Percentiles rank a stretch among this genome's conserved stretches.
Evolutionary conservation across 2,329 filamentous ascomycete genomes (phyloP).

Genomic region (Dactylonectria estremocensis): DNA sequence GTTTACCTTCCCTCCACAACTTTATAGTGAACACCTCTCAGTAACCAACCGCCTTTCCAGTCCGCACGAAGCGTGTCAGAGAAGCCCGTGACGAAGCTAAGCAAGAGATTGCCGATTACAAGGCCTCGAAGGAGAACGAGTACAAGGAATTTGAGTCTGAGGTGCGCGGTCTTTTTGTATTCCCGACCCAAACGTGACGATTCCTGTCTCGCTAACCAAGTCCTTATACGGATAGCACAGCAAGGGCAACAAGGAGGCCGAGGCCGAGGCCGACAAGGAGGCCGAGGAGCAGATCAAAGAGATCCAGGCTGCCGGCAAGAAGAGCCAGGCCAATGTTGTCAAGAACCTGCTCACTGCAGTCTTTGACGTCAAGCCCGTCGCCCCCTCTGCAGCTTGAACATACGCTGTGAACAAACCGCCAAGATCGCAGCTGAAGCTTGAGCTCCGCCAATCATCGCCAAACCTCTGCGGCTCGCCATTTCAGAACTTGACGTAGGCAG

Average conservation of each 20-base stretch:
- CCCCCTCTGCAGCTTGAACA: conserved; percentile 54
- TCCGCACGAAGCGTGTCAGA: conserved; percentile 95
- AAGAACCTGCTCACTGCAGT: conserved; percentile 89
- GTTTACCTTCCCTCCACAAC: conserved; percentile 47
- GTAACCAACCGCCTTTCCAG: conserved; percentile 41
- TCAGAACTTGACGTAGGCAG: conserved; percentile 22
- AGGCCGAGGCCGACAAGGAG: conserved; percentile 84
- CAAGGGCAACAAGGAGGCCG: conserved; percentile 86
- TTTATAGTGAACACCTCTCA: conserved; percentile 9
- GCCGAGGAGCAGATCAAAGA: conserved; percentile 85
- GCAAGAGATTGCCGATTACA: conserved; percentile 97
- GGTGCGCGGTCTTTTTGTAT: conserved; percentile 55
- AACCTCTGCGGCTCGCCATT: conserved; percentile 20
- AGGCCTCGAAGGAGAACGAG: conserved; percentile 90
- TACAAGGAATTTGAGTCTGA: conserved; percentile 93
- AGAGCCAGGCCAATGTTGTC: conserved; percentile 84
- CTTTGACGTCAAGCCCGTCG: conserved; percentile 83
- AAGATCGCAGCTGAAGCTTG: background rate
- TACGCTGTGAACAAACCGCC: background rate
- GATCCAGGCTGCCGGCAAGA: conserved; percentile 85
- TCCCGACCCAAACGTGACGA: background rate
- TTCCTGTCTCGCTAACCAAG: conserved; percentile 21
- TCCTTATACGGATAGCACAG: conserved; percentile 76
- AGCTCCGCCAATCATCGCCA: conserved; percentile 16
- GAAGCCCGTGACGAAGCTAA: conserved; percentile 97